A percentile compares a stretch with the other conserved stretches of the same genome.
These are phyloP conservation scores for Corniculantispora saksenae DNA, from an alignment of 2,329 filamentous ascomycete genomes.

Conservation along the genomic window DNA sequence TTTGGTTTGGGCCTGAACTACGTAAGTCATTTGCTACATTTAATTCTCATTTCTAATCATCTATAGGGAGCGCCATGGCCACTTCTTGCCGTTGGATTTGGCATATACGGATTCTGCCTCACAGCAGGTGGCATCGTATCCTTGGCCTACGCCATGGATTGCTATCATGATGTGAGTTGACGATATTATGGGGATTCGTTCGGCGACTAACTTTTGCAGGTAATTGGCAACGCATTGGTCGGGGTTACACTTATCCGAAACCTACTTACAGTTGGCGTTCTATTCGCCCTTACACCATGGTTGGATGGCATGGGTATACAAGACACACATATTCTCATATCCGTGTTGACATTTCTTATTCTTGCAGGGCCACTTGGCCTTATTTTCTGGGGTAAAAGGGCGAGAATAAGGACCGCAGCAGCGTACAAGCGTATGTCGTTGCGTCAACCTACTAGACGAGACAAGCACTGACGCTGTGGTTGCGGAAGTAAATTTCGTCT, in stretches of 20 bases:
- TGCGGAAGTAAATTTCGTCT: too few species aligned
- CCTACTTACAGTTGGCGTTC: slow-evolving; percentile 25
- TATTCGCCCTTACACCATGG: slow-evolving; percentile 27
- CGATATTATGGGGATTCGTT: too few species aligned
- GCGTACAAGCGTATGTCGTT: slow-evolving; percentile 15
- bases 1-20: slow-evolving; percentile 35
- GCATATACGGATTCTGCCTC: slow-evolving; percentile 39
- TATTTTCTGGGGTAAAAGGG: slow-evolving; percentile 22
- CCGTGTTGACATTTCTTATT: slow-evolving; percentile 12
- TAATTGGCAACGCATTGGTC: slow-evolving; percentile 29
- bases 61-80: slow-evolving; percentile 41
- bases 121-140: slow-evolving; percentile 36
- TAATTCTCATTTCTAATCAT: neutral
- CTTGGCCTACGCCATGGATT: slow-evolving; percentile 37
- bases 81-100: slow-evolving; percentile 35
- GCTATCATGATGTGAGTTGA: slow-evolving; percentile 37
- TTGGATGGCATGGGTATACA: slow-evolving; percentile 27
- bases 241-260: slow-evolving; percentile 28
- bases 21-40: slow-evolving; percentile 26
- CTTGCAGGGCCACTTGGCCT: slow-evolving; percentile 19
- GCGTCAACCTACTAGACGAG: slow-evolving; percentile 8
- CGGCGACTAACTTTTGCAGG: slow-evolving; percentile 18
- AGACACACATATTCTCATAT: slow-evolving; percentile 20
- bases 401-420: slow-evolving; percentile 17
- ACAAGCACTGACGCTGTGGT: neutral